A percentile compares a stretch with the other conserved stretches of the same genome.
Conservation (phyloP, 169 alveolate genomes). For the Cryptosporidium tyzzeri region DNA sequence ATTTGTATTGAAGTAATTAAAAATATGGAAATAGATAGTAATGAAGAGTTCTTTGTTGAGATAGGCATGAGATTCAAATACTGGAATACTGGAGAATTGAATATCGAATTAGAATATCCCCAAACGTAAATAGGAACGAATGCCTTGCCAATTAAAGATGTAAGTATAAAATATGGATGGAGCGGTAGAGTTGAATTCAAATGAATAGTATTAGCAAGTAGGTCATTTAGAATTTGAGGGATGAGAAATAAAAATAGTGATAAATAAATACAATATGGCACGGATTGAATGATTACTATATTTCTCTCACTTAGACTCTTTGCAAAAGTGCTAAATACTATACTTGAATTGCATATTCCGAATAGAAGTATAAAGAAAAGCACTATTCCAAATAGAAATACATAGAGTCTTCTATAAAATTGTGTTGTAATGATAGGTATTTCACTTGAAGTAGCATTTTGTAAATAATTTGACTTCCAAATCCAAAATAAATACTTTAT, state of each 20-base stretch:
- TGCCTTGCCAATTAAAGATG: slow-evolving; percentile 68
- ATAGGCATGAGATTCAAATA: slow-evolving; percentile 9
- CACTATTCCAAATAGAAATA: slow-evolving; percentile 22
- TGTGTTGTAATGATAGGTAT: slow-evolving; percentile 9
- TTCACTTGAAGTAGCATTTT: slow-evolving; percentile 10
- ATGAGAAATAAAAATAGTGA: slow-evolving; percentile 55
- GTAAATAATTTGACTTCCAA: slow-evolving; percentile 52
- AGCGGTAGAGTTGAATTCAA: slow-evolving; percentile 42
- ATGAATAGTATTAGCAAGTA: background rate
- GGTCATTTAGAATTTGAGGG: slow-evolving; percentile 50
- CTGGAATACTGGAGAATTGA: slow-evolving; percentile 38
- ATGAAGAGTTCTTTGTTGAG: slow-evolving; percentile 2
- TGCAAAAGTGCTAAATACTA: background rate
- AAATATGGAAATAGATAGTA: slow-evolving; percentile 14
- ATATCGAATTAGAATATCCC: slow-evolving; percentile 69
- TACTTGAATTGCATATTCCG: slow-evolving; percentile 18
- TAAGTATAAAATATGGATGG: slow-evolving; percentile 41
- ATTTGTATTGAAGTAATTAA: slow-evolving; percentile 12
- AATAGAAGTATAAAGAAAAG: slow-evolving; percentile 15
- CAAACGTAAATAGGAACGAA: slow-evolving; percentile 66
- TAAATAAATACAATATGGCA: slow-evolving; percentile 35
- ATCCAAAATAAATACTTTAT: slow-evolving; percentile 39
- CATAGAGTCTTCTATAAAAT: slow-evolving; percentile 51
- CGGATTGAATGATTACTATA: background rate
- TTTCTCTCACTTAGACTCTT: background rate